Conservation (phyloP, 768 basidiomycete genomes). For the Lentinula detonsa region DNA sequence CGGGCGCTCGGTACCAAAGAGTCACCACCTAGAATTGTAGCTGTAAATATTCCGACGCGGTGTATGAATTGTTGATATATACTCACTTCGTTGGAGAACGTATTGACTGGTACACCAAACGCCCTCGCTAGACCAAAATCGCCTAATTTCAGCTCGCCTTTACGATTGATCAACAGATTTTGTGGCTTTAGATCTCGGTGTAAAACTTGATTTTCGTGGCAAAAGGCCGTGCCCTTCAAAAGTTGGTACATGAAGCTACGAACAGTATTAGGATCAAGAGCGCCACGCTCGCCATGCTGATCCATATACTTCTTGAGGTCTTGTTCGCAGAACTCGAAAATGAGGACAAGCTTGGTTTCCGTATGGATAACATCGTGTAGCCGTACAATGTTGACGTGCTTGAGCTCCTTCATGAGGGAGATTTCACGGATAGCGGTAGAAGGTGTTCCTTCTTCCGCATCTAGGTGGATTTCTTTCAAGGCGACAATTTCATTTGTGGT, state of each 20-base stretch:
- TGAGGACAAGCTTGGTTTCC: slow-evolving; percentile 94
- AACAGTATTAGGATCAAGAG: slow-evolving; percentile 84
- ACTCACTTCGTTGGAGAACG: slow-evolving; percentile 88
- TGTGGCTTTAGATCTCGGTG: slow-evolving; percentile 98
- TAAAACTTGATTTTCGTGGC: slow-evolving; percentile 96
- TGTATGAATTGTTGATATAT: neutral
- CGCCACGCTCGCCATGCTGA: slow-evolving; percentile 92
- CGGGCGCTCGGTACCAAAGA: slow-evolving; percentile 97
- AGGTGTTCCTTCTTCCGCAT: slow-evolving; percentile 98
- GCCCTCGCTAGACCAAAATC: slow-evolving; percentile 98
- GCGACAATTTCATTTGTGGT: slow-evolving; percentile 99
- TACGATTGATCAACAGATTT: slow-evolving; percentile 94
- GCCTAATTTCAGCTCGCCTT: slow-evolving; percentile 94
- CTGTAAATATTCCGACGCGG: neutral
- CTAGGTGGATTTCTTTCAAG: slow-evolving; percentile 97
- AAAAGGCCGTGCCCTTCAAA: slow-evolving; percentile 94
- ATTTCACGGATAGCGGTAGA: slow-evolving; percentile 99
- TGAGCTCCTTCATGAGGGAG: slow-evolving; percentile 98
- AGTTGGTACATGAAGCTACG: slow-evolving; percentile 98
- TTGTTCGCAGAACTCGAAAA: slow-evolving; percentile 98
- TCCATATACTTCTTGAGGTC: slow-evolving; percentile 99
- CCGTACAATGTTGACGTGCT: slow-evolving; percentile 97
- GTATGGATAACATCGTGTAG: slow-evolving; percentile 99
- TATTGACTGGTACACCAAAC: slow-evolving; percentile 98
- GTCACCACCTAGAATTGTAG: slow-evolving; percentile 73